These are phyloP conservation scores for Diaporthe citri DNA, from an alignment of 2,329 filamentous ascomycete genomes.

Conservation along the genomic window DNA sequence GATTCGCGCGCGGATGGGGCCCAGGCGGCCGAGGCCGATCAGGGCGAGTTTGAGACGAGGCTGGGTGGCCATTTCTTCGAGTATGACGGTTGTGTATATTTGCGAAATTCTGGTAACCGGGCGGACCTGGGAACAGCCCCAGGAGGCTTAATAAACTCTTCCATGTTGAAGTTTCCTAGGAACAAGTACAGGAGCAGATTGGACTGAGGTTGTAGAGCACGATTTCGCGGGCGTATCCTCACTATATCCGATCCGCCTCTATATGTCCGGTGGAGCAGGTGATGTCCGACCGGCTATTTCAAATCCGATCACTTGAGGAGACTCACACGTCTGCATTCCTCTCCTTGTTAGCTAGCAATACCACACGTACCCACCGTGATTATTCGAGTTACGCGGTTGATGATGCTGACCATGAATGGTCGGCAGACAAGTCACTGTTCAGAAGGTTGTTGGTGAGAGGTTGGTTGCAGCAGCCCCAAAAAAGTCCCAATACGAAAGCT, in stretches of 20 bases:
- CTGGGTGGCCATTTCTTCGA: constrained; percentile 5
- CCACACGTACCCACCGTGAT: too few species aligned
- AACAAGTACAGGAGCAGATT: too few species aligned
- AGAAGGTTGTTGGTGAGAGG: too few species aligned
- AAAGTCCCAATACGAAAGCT: background rate
- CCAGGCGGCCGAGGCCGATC: constrained; percentile 48
- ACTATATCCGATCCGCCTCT: background rate
- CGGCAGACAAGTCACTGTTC: too few species aligned
- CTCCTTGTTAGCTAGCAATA: too few species aligned
- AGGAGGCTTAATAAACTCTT: background rate
- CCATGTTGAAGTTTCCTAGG: background rate
- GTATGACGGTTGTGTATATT: background rate
- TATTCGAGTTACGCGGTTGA: background rate
- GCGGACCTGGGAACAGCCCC: background rate
- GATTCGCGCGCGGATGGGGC: constrained; percentile 49
- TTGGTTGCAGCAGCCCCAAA: background rate
- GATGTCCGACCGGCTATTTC: background rate
- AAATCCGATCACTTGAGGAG: background rate
- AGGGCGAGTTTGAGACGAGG: constrained; percentile 40
- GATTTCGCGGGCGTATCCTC: background rate
- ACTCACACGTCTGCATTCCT: too few species aligned
- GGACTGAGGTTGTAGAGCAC: background rate
- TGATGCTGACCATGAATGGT: background rate
- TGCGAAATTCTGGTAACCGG: background rate
- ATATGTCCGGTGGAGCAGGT: background rate